Evolutionary conservation across 371 early-diverging fungal genomes (phyloP), one percentile per base, ranked within the genome.

Genomic region (Apophysomyces trapeziformis): DNA sequence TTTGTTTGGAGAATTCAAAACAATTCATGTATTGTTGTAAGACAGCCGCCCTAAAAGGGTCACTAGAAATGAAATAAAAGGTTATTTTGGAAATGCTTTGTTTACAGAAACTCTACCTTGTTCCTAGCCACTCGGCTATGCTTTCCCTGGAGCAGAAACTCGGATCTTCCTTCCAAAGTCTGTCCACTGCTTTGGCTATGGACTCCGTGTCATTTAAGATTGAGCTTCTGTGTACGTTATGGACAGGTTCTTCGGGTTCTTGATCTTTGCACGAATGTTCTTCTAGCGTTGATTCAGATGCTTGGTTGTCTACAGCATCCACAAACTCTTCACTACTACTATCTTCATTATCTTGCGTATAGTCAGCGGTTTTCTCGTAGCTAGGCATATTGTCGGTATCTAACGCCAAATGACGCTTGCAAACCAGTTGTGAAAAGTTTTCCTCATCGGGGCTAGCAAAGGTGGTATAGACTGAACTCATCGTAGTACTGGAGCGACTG

Each of bases 71-170:
- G 43, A 26, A 59, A 54, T 35, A 9, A 61, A 58, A 66, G 47
- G 2, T 37, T 63, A 13, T 8, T 18, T 16, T 35, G 26, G 35
- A 35, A 36, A 14, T 54, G 11, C 13, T 21, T 16, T 4, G n/a
- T 21, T 21, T 50, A 50, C 9, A 7, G n/a, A n/a, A 0, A 4
- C 1, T 36, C 35, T 58, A 79, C 79, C 69, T 71, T 69, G 73
- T 75, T 35, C 82, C 82, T 37, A 82, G 64, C 78, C 78, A 82
- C 66, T 78, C 79, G 12, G 82, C 79, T 45, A 77, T 74, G 46
- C 60, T 58, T 62, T 78, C 75, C 7, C 59, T 67, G 54, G 69
- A 60, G 12, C 79, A 77, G 57, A 82, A 71, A 5, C 38, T 58
- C 9, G 68, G 68, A 54, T 77, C 77, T 41, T 78, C 77, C 45